These are phyloP conservation scores for Leccinum disarticulatum DNA, from an alignment of 768 basidiomycete species.

Conservation along the genomic window DNA sequence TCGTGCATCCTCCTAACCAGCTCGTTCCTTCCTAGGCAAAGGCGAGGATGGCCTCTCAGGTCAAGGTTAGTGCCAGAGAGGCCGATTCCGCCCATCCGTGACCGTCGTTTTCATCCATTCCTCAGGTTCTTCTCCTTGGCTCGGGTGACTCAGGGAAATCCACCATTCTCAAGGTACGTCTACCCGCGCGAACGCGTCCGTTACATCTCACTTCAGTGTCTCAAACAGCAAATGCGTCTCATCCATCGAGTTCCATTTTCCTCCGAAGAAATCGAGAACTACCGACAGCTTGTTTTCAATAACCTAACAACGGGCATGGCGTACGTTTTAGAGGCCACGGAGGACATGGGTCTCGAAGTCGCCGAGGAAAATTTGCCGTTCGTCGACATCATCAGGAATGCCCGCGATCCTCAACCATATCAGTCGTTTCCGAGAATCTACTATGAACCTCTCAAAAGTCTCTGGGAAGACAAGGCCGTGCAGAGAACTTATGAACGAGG, in stretches of 20 bases:
- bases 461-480: slow-evolving; percentile 80
- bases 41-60: slow-evolving; percentile 65
- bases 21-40: slow-evolving; percentile 54
- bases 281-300: slow-evolving; percentile 89
- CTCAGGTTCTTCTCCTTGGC: slow-evolving; percentile 81
- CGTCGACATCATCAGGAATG: slow-evolving; percentile 63
- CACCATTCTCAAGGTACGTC: slow-evolving; percentile 77
- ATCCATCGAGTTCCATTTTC: slow-evolving; percentile 90
- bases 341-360: slow-evolving; percentile 81
- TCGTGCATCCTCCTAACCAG: neutral
- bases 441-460: slow-evolving; percentile 59
- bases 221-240: slow-evolving; percentile 86
- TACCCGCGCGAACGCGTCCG: neutral
- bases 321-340: slow-evolving; percentile 83
- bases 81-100: neutral
- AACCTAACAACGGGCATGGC: slow-evolving; percentile 88
- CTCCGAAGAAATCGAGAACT: slow-evolving; percentile 78
- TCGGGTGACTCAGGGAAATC: slow-evolving; percentile 95
- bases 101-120: neutral
- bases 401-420: slow-evolving; percentile 71
- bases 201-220: slow-evolving; percentile 3
- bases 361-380: slow-evolving; percentile 56
- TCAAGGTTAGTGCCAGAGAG: slow-evolving; percentile 57
- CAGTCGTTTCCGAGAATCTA: slow-evolving; percentile 76
- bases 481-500: slow-evolving; percentile 77